Evolutionary conservation across 2,329 filamentous ascomycete species (phyloP), one percentile per base, ranked within the genome.

Genomic region (Purpureocillium lavendulum): DNA sequence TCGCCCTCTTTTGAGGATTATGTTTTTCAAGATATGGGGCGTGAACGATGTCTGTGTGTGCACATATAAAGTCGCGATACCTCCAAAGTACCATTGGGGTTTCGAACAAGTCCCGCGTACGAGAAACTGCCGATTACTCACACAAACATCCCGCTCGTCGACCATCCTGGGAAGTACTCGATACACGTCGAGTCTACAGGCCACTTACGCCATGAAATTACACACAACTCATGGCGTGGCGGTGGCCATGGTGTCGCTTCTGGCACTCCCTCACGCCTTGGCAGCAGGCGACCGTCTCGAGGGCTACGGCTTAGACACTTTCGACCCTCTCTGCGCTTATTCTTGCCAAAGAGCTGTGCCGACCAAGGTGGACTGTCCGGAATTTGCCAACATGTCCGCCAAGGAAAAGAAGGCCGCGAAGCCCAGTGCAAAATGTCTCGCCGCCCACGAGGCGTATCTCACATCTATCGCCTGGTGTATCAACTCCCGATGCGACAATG

Each of bases 311-410:
- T 28, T 29, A 12, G 17, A 9, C 7, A 16, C 21, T 17, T 36
- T 16, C 8, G 35, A 36, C 21, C 35, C 35, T 9, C 15, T 36
- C 11, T 36, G 35, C 14, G 35, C 35, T 10, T 30, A 17, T n/a
- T n/a, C 9, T 7, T 36, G 35, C 24, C 15, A 30, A 12, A 7
- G n/a, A 4, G 24, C 35, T 8, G 24, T 36, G 14, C 35, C 35
- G 8, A 13, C 13, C 3, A 13, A 14, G 12, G 7, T 30, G 5
- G 12, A 36, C n/a, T 36, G 35, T 4, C 35, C 35, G 3, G 35
- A 36, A 17, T 36, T 29, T n/a, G 26, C 35, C 35, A 30, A 36
- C 35, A 36, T 36, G 35, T 28, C 35, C 10, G 35, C 24, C 2
- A 24, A 29, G 4, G 35, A 36, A n/a, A n/a, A n/a, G n/a, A n/a